phyloP scores from a whole-genome alignment of 1,284 basidiomycete genomes.

The Tausonia pullulans region DNA sequence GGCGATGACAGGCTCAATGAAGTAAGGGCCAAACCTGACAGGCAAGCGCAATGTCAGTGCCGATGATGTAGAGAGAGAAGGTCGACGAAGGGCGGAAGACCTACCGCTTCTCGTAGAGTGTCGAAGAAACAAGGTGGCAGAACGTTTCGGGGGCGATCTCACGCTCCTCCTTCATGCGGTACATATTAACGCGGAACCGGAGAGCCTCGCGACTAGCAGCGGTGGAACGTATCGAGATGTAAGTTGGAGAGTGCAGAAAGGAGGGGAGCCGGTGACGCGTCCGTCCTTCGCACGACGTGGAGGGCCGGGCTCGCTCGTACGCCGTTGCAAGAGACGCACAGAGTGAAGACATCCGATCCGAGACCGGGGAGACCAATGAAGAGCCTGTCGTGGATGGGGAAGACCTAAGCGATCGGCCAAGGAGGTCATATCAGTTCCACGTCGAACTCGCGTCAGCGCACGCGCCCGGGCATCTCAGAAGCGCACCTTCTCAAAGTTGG shows the following conservation, averaged over 20 bases:
- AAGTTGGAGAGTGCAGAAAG: background rate
- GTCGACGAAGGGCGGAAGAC: constrained; percentile 17
- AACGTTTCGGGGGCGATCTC: constrained; percentile 95
- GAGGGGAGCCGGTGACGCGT: background rate
- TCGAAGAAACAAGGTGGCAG: constrained; percentile 88
- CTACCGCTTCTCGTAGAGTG: constrained; percentile 84
- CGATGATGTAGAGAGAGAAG: background rate
- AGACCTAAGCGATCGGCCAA: constrained; percentile 49
- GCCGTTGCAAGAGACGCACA: constrained; percentile 45
- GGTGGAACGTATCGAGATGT: background rate
- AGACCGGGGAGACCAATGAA: constrained; percentile 88
- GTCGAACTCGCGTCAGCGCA: background rate
- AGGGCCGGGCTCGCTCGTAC: background rate
- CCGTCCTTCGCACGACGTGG: background rate
- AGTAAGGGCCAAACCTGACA: constrained; percentile 78
- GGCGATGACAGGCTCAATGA: constrained; percentile 93
- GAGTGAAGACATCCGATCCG: constrained; percentile 82
- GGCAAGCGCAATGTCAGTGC: too few species aligned
- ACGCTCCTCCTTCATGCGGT: constrained; percentile 98
- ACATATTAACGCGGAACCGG: constrained; percentile 95
- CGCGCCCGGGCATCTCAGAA: background rate
- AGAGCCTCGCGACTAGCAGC: constrained; percentile 64
- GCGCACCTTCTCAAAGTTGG: constrained; percentile 84
- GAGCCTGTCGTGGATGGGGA: constrained; percentile 84
- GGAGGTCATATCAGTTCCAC: background rate